These are phyloP conservation scores for Apophysomyces sp. DNA, from an alignment of 371 early-diverging fungal genomes.

Conservation along the genomic window DNA sequence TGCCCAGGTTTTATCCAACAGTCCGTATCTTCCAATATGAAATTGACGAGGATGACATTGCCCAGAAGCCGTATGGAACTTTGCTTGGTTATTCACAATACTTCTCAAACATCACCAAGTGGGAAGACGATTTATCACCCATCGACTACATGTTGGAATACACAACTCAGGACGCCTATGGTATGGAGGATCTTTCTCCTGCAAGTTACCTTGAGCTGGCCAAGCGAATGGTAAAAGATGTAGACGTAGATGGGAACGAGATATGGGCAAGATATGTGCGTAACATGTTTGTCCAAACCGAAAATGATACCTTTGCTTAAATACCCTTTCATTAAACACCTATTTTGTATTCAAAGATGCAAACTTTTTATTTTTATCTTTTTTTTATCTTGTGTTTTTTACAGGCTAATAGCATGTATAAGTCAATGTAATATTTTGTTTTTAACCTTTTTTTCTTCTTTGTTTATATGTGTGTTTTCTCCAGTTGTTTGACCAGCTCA, in stretches of 20 bases:
- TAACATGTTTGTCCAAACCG: constrained; percentile 47
- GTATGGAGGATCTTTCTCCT: constrained; percentile 58
- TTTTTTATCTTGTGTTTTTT: neutral
- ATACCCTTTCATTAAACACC: neutral
- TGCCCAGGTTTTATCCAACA: constrained; percentile 75
- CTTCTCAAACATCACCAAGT: constrained; percentile 40
- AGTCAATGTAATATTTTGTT: neutral
- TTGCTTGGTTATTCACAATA: constrained; percentile 38
- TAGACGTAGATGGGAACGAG: constrained; percentile 11
- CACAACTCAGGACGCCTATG: constrained; percentile 57
- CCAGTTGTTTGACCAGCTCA: constrained; percentile 33
- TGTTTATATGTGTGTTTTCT: constrained; percentile 46
- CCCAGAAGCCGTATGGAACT: constrained; percentile 14
- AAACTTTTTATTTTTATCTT: too few relatives aligned
- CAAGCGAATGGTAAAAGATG: constrained; percentile 34
- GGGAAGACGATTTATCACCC: constrained; percentile 26
- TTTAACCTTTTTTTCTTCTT: neutral
- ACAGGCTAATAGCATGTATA: neutral
- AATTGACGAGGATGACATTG: constrained; percentile 13
- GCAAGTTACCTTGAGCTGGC: constrained; percentile 50
- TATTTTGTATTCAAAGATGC: too few relatives aligned
- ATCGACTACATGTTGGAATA: constrained; percentile 56
- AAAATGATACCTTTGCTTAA: constrained; percentile 13
- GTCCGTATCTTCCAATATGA: constrained; percentile 70
- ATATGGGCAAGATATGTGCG: constrained; percentile 37